Conservation (phyloP, 345 rosid genomes). For the Lagerstroemia speciosa region DNA sequence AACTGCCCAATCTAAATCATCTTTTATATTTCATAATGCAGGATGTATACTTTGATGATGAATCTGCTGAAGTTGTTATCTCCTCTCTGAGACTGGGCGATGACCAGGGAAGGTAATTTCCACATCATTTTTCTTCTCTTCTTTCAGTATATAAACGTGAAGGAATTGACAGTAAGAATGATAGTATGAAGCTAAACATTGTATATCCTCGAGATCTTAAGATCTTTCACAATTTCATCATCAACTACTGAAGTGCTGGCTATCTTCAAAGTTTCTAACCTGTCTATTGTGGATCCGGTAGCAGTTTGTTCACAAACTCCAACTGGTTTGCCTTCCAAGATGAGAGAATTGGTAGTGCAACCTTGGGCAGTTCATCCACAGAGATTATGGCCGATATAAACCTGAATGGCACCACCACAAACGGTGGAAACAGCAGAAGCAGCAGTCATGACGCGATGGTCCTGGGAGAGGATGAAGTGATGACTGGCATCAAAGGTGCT, state of each 20-base stretch:
- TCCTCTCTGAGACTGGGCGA: conserved; percentile 93
- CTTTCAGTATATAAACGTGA: neutral
- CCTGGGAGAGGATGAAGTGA: conserved; percentile 61
- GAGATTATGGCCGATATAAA: conserved; percentile 79
- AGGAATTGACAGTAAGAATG: no score
- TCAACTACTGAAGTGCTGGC: no score
- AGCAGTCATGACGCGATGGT: conserved; percentile 78
- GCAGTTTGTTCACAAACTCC: conserved; percentile 84
- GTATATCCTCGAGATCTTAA: no score
- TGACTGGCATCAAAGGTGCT: conserved; percentile 40
- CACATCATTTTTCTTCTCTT: neutral
- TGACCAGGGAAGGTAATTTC: conserved; percentile 74
- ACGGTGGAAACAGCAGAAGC: conserved; percentile 56
- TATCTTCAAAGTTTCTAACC: neutral
- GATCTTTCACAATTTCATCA: no score
- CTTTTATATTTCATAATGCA: conserved; percentile 18
- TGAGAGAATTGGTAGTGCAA: conserved; percentile 45
- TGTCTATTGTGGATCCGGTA: conserved; percentile 13
- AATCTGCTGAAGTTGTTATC: conserved; percentile 86
- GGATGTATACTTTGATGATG: conserved; percentile 94
- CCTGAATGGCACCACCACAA: conserved; percentile 46
- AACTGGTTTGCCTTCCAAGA: conserved; percentile 98
- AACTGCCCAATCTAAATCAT: neutral
- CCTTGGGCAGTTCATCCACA: conserved; percentile 36
- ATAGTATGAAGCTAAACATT: no score